Evolutionary conservation across 2,329 filamentous ascomycete genomes (phyloP).

Genomic region (Ascosphaera apis): DNA sequence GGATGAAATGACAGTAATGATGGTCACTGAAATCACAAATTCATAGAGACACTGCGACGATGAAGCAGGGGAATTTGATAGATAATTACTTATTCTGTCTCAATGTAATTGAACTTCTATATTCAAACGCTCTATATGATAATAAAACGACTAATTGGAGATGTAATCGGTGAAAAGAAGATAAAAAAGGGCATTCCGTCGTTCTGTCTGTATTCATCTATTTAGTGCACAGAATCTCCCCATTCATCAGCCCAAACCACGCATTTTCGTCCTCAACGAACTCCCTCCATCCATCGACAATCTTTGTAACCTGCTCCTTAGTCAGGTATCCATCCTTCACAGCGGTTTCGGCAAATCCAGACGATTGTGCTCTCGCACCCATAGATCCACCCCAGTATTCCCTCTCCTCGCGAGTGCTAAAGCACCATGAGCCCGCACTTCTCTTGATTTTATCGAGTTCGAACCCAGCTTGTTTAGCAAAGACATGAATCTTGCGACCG

Average conservation of each 20-base stretch:
- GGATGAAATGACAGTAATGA: too few species aligned
- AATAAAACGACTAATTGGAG: too few species aligned
- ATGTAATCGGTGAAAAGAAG: too few species aligned
- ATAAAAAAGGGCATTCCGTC: too few species aligned
- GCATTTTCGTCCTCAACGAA: slow-evolving; percentile 14
- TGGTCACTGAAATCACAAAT: too few species aligned
- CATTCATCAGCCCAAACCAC: slow-evolving; percentile 17
- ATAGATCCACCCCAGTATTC: slow-evolving; percentile 16
- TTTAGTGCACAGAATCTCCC: slow-evolving; percentile 17
- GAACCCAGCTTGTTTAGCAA: slow-evolving; percentile 16
- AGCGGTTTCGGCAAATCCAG: slow-evolving; percentile 11
- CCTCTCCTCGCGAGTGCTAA: slow-evolving; percentile 12
- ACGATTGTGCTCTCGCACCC: slow-evolving; percentile 10
- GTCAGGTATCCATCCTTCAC: slow-evolving; percentile 13
- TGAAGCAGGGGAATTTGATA: too few species aligned
- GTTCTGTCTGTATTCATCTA: too few species aligned
- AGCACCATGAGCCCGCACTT: slow-evolving; percentile 16
- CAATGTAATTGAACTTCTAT: too few species aligned
- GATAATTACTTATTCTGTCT: too few species aligned
- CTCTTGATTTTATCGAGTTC: slow-evolving; percentile 7
- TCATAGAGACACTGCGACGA: too few species aligned
- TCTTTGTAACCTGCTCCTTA: slow-evolving; percentile 12
- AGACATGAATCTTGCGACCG: slow-evolving; percentile 11
- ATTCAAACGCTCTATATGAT: too few species aligned
- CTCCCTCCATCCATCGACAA: slow-evolving; percentile 13